Base-by-base conservation (phyloP, 768 basidiomycete species). In the Russula brevipes region DNA sequence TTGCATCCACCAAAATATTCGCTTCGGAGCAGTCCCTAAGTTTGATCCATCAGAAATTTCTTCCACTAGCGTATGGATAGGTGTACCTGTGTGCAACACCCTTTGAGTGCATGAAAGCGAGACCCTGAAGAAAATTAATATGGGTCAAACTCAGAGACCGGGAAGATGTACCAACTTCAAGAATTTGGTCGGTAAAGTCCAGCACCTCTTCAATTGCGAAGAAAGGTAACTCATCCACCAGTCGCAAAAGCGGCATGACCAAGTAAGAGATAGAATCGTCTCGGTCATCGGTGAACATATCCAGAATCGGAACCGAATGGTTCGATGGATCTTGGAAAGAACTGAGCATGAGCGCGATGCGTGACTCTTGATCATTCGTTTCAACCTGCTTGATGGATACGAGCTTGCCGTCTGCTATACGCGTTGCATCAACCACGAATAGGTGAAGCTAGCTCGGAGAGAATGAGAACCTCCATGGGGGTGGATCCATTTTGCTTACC, bases 381-480 rank as follows among this genome's bases (percentile, higher is more conserved):
- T 24, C 0, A 0, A 76, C 64, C 1, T 47, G 45, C 33, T 78
- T 78, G n/a, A 79, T 63, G 14, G 66, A 70, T 0, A 78, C 73
- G 1, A 67, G 51, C 4, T 42, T 61, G 0, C 61, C 69, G 33
- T 77, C 75, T 2, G 70, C 69, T 4, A 68, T 60, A 5, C 74
- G 69, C 0, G 68, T 74, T 0, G 75, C 76, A 38, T 78, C 77
- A 3, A 74, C 63, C 0, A 69, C 53, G 14, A 69, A 31, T 0
- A 55, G 49, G 1, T 62, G 61, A 9, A 36, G 1, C 58, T 59
- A 5, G 9, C 24, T 31, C 7, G 61, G 42, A n/a, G 58, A 24
- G 56, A 2, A 39, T 39, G 5, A 46, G 30, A 35, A 57, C 8
- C 33, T 24, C 4, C 38, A 54, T 3, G 5, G 5, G 2, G 24